Evolutionary conservation across 2,329 filamentous ascomycete species (phyloP), one percentile per base, ranked within the genome.

Genomic region (Cercospora beticola): DNA sequence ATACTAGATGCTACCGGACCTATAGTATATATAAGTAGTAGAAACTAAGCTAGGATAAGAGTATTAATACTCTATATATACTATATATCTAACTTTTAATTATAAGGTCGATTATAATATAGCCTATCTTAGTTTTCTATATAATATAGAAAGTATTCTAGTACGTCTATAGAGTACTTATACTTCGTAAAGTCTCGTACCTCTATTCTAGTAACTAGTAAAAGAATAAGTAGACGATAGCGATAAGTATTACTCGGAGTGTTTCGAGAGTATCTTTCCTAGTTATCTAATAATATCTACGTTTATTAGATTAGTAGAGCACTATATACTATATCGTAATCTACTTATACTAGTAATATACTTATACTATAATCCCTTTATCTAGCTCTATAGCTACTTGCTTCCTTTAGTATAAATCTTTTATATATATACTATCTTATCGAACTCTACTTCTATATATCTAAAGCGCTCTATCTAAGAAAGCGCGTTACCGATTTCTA

Each of bases 351-450:
- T 36, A 59, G 7, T 18, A 59, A 59, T 23, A 16, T 59, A 59
- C 56, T 59, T 36, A 59, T 59, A 59, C 56, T 16, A 59, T 16
- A 59, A 36, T 59, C 56, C 5, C 16, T 59, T 59, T 16, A 59
- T 23, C 56, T 18, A 59, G 56, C 56, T 23, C 56, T 59, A 23
- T 23, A 59, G 56, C 28, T 59, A 23, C 56, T 59, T 23, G 56
- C 56, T 59, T n/a, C 56, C 56, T 59, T 59, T 59, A 16, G 56
- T 59, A 23, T 59, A 59, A 36, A 59, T 59, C 56, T 59, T 59
- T 59, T 23, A 23, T 16, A 23, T 59, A n/a, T 12, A 16, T 59
- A 23, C 56, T 18, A 23, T 23, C 56, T 59, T 23, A 23, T 59
- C 56, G 56, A 30, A 59, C 56, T 59, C 26, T 23, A 16, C 56